Evolutionary conservation across 2,329 filamentous ascomycete species (phyloP), one percentile per base, ranked within the genome.

Genomic region (Ascosphaera pollenicola): DNA sequence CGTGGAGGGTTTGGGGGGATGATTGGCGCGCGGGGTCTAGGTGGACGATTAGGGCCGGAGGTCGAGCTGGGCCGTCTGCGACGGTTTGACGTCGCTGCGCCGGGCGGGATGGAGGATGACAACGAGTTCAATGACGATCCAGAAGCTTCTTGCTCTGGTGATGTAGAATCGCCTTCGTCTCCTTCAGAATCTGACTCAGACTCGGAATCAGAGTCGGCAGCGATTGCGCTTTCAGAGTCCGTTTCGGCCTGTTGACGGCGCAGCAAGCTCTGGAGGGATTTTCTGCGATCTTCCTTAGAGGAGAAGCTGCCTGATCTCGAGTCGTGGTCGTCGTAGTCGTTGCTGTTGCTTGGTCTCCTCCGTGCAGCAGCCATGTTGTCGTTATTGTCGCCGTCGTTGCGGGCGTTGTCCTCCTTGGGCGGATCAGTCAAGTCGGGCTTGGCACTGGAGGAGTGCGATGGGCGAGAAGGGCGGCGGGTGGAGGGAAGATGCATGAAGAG

Each of bases 21-120:
- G 42, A 51, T 47, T n/a, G 43, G 42, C 19, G 44, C 45, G 34
- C 45, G 44, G 8, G 47, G 35, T 28, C 13, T 28, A 28, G 24
- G 24, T 28, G 24, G 24, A 13, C 24, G 24, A 28, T 28, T 7
- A 28, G 24, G 24, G 24, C 24, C 24, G 13, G 24, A 17, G 42
- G 44, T 31, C 45, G 45, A 42, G 47, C 40, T 39, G 44, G 47
- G 43, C 39, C 45, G 39, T 53, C 52, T 46, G 55, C 51, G 41
- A 54, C 50, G 24, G 13, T 28, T 28, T 13, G 13, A 28, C 13
- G 24, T 13, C 13, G 24, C 7, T 28, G 24, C 13, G 7, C 24
- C 13, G 24, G 24, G 13, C 13, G 24, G 24, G 7, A 13, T 7
- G 7, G 13, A 7, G 7, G 24, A 28, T 28, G 24, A 28, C 24